phyloP scores from a whole-genome alignment of 1,284 basidiomycete species.

The Rhizoctonia solani region DNA sequence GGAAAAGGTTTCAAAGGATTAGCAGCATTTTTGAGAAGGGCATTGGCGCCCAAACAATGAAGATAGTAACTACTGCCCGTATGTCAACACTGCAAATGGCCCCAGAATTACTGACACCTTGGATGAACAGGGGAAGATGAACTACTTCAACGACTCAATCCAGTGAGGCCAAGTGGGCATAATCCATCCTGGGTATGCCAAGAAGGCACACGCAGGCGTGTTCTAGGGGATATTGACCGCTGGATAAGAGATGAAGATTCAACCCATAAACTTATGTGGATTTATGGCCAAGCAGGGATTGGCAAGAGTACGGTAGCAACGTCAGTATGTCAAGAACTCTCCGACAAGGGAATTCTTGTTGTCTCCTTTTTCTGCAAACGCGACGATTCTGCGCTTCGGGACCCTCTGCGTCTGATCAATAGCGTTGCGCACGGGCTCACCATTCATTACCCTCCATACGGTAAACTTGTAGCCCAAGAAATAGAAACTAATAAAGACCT shows the following conservation, averaged over 20 bases:
- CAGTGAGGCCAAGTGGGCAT: no score
- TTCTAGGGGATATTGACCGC: not conserved
- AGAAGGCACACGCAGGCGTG: not conserved
- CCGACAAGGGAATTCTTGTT: not conserved
- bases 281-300: slow-evolving; percentile 11
- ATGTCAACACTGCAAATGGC: no score
- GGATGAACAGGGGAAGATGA: no score
- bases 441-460: not conserved
- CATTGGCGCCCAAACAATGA: no score
- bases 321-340: not conserved
- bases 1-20: not conserved
- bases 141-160: no score
- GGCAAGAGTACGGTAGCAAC: slow-evolving; percentile 11
- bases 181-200: not conserved
- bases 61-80: no score
- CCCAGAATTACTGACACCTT: no score
- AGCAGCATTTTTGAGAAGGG: not conserved
- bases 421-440: not conserved
- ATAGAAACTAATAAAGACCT: not conserved
- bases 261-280: not conserved
- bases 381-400: not conserved
- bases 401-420: not conserved
- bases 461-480: not conserved
- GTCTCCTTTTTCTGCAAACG: slow-evolving; percentile 28
- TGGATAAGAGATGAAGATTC: not conserved